Conservation (phyloP, 2,329 filamentous ascomycete genomes). For the Exophiala viscosa region DNA sequence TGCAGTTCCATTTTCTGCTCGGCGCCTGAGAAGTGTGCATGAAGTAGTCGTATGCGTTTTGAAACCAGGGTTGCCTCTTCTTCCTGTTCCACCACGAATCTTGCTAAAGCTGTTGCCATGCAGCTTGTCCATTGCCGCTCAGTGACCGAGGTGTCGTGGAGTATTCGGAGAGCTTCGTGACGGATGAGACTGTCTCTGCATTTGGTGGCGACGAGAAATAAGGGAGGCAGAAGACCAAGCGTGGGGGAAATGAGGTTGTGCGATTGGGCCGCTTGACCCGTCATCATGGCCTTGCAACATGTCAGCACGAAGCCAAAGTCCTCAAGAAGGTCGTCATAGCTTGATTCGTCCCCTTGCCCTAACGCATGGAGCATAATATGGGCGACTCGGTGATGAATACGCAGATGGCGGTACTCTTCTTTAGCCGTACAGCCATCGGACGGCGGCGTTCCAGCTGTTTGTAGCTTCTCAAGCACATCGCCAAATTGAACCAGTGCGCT, state of each 20-base stretch:
- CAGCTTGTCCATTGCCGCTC: slow-evolving; percentile 18
- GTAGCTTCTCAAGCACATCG: background rate
- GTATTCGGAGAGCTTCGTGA: slow-evolving; percentile 4
- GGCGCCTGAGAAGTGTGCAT: background rate
- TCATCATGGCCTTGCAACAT: slow-evolving; percentile 5
- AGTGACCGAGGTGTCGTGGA: slow-evolving; percentile 3
- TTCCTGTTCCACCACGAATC: slow-evolving; percentile 9
- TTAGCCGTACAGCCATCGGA: background rate
- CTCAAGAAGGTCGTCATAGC: slow-evolving; percentile 5
- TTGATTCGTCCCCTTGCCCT: slow-evolving; percentile 1
- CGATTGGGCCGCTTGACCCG: background rate
- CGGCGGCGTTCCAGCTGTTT: background rate
- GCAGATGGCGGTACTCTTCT: slow-evolving; percentile 3
- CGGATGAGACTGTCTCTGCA: slow-evolving; percentile 58
- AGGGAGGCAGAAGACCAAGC: slow-evolving; percentile 58
- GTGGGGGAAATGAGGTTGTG: background rate
- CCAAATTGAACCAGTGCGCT: background rate
- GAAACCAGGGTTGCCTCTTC: background rate
- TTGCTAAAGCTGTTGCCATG: slow-evolving; percentile 8
- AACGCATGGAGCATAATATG: slow-evolving; percentile 6
- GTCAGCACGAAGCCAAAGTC: slow-evolving; percentile 7
- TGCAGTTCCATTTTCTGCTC: background rate
- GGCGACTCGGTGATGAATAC: slow-evolving; percentile 7
- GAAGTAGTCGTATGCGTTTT: slow-evolving; percentile 1
- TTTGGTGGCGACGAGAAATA: slow-evolving; percentile 64